Conservation (phyloP, 1,139 yeast genomes). For the Candida tropicalis region DNA sequence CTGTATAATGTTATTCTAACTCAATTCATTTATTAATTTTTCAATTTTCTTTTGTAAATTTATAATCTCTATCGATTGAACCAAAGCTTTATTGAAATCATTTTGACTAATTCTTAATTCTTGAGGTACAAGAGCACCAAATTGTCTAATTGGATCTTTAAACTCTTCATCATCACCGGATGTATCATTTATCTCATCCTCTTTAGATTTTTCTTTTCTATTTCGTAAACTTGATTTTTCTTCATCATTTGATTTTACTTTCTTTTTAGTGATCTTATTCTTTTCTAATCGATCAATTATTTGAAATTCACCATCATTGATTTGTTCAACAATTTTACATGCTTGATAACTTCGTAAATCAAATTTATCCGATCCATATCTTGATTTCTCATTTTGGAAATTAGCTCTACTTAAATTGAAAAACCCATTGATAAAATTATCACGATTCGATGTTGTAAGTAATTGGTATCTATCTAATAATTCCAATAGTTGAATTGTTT, state of each 20-base stretch:
- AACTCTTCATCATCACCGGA: neutral
- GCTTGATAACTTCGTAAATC: constrained; percentile 38
- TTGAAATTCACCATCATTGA: constrained; percentile 11
- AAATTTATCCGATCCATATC: constrained; percentile 26
- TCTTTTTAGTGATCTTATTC: neutral
- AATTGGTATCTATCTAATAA: constrained; percentile 35
- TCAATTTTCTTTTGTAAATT: constrained; percentile 28
- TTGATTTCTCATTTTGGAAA: constrained; percentile 20
- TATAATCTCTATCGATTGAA: constrained; percentile 27
- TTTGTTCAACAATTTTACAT: constrained; percentile 20
- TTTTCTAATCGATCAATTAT: constrained; percentile 18
- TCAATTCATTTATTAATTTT: constrained; percentile 20
- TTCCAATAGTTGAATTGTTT: constrained; percentile 26
- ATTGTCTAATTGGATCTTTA: constrained; percentile 49
- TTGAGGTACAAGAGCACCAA: constrained; percentile 52
- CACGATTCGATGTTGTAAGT: constrained; percentile 22
- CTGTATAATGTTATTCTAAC: neutral
- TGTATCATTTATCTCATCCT: constrained; percentile 2
- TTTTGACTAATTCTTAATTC: constrained; percentile 44
- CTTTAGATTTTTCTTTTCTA: constrained; percentile 10
- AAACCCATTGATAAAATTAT: constrained; percentile 32
- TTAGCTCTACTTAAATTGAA: constrained; percentile 45
- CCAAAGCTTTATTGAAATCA: constrained; percentile 34
- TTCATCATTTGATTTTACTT: neutral
- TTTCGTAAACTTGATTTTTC: constrained; percentile 8